These are phyloP conservation scores for Aspergillus fijiensis DNA, from an alignment of 2,329 filamentous ascomycete species.

Conservation along the genomic window DNA sequence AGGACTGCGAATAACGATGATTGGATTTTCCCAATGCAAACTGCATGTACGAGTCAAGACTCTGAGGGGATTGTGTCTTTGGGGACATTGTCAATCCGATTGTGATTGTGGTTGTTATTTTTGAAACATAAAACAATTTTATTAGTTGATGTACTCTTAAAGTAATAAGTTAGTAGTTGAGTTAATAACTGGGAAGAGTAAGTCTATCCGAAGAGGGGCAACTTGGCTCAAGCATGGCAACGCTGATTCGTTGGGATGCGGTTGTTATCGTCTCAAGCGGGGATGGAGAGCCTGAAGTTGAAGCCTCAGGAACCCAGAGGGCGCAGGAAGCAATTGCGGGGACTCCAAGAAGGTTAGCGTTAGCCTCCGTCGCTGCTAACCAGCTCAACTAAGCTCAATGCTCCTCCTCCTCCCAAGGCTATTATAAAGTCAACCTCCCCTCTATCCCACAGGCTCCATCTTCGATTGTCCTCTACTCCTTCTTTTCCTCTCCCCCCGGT, in stretches of 20 bases:
- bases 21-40: too few relatives aligned
- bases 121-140: too few relatives aligned
- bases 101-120: too few relatives aligned
- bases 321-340: conserved; percentile 8
- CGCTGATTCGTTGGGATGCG: background rate
- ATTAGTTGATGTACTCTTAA: background rate
- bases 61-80: too few relatives aligned
- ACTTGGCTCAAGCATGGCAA: background rate
- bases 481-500: background rate
- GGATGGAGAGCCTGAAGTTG: background rate
- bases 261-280: background rate
- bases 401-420: background rate
- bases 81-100: too few relatives aligned
- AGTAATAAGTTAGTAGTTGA: background rate
- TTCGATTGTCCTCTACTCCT: background rate
- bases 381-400: too few relatives aligned
- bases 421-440: conserved; percentile 4
- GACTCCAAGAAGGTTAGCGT: background rate
- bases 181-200: conserved; percentile 30
- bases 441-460: background rate
- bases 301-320: conserved; percentile 7
- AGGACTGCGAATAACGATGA: background rate
- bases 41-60: too few relatives aligned
- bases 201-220: conserved; percentile 32
- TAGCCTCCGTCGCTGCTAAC: background rate